phyloP scores from a whole-genome alignment of 2,329 filamentous ascomycete species.

The Colletotrichum truncatum region DNA sequence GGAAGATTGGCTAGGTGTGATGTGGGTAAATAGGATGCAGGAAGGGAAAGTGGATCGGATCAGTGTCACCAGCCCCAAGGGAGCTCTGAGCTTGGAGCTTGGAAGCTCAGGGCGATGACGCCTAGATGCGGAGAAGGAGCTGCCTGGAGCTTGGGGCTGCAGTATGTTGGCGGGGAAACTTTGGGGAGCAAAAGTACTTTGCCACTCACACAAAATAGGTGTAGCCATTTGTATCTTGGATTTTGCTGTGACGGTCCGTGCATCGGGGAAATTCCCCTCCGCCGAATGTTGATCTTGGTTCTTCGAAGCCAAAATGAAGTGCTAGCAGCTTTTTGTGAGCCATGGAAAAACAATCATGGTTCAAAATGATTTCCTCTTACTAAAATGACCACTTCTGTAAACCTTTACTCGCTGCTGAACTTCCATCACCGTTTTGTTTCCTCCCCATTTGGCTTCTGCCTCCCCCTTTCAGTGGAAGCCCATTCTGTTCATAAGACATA shows the following conservation, averaged over 20 bases:
- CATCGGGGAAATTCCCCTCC: conserved; percentile 10
- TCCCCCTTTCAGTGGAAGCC: too few relatives aligned
- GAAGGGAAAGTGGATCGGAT: background rate
- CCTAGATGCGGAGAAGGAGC: conserved; percentile 17
- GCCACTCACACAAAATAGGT: fast-evolving
- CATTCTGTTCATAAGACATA: too few relatives aligned
- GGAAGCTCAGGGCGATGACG: conserved; percentile 14
- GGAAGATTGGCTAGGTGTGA: background rate
- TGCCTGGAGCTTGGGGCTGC: conserved; percentile 1
- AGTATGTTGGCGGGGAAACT: background rate
- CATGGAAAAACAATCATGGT: background rate
- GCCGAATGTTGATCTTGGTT: background rate
- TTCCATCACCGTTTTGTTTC: too few relatives aligned
- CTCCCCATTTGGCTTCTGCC: too few relatives aligned
- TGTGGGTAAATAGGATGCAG: background rate
- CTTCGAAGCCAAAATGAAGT: too few relatives aligned
- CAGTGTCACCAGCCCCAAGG: too few relatives aligned
- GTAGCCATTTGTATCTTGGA: background rate
- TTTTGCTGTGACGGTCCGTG: background rate
- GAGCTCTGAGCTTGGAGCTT: conserved; percentile 15
- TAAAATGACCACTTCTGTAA: too few relatives aligned
- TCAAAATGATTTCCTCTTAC: background rate
- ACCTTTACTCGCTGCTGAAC: too few relatives aligned
- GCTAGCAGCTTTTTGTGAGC: too few relatives aligned
- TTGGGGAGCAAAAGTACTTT: background rate